phyloP scores from a whole-genome alignment of 192 early-diverging fungal species.

The Obelidium mucronatum region DNA sequence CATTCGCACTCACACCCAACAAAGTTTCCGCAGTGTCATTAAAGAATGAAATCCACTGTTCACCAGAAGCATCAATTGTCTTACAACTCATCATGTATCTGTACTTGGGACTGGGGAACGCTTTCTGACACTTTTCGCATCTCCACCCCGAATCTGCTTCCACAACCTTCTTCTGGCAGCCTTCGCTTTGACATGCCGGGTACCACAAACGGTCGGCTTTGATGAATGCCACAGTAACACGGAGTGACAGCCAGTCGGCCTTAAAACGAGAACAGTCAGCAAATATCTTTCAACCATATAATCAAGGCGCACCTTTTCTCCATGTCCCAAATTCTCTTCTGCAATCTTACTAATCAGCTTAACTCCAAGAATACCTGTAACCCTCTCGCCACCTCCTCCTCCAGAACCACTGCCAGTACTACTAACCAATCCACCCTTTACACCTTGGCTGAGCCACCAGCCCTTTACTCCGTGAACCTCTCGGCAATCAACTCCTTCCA shows the following conservation, averaged over 20 bases:
- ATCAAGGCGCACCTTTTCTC: slow-evolving; percentile 59
- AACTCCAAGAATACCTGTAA: slow-evolving; percentile 44
- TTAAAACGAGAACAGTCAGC: slow-evolving; percentile 40
- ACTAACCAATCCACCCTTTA: slow-evolving; percentile 14
- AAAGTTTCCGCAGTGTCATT: slow-evolving; percentile 79
- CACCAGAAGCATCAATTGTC: slow-evolving; percentile 80
- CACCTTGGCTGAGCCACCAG: slow-evolving; percentile 61
- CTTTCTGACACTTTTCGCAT: slow-evolving; percentile 89
- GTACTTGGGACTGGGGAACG: slow-evolving; percentile 68
- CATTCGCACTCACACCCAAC: slow-evolving; percentile 74
- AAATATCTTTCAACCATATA: background rate
- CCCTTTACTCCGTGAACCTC: slow-evolving; percentile 76
- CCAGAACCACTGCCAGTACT: slow-evolving; percentile 41
- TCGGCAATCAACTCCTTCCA: slow-evolving; percentile 77
- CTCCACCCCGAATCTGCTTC: slow-evolving; percentile 75
- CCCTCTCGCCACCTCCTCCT: slow-evolving; percentile 37
- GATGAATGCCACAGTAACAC: slow-evolving; percentile 79
- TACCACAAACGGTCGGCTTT: slow-evolving; percentile 72
- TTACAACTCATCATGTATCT: slow-evolving; percentile 75
- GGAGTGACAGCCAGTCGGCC: slow-evolving; percentile 76
- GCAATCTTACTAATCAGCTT: slow-evolving; percentile 75
- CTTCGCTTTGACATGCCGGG: slow-evolving; percentile 79
- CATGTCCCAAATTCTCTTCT: slow-evolving; percentile 72
- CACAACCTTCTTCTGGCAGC: slow-evolving; percentile 91
- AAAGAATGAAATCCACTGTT: slow-evolving; percentile 84